Evolutionary conservation across 768 basidiomycete species (phyloP).

Genomic region (Cyathus striatus): DNA sequence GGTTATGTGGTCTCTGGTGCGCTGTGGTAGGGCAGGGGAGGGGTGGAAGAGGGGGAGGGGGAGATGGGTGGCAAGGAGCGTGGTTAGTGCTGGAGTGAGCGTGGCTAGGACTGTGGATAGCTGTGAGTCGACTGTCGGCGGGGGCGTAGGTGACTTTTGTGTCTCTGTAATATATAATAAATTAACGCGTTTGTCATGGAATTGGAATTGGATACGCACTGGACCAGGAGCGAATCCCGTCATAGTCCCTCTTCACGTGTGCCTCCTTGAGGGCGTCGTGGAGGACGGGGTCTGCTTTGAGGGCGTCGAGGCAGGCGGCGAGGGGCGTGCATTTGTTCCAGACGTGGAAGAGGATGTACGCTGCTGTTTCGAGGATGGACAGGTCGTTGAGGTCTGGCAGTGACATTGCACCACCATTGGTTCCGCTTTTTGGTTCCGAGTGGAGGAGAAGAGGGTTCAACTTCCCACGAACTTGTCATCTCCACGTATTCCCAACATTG

Average conservation of each 20-base stretch:
- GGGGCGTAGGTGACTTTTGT: too few species aligned
- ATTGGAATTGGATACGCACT: neutral
- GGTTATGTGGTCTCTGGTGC: slow-evolving; percentile 18
- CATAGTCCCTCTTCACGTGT: slow-evolving; percentile 20
- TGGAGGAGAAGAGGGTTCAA: too few species aligned
- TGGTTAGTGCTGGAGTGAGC: slow-evolving; percentile 23
- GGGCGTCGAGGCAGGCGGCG: slow-evolving; percentile 25
- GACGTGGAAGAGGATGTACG: slow-evolving; percentile 35
- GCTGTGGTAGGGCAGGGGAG: slow-evolving; percentile 13
- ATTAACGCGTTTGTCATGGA: slow-evolving; percentile 2
- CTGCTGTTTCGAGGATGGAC: slow-evolving; percentile 36
- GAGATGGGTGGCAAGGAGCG: slow-evolving; percentile 23
- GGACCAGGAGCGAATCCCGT: slow-evolving; percentile 24
- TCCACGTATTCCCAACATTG: too few species aligned
- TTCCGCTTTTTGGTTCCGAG: too few species aligned
- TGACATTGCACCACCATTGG: too few species aligned
- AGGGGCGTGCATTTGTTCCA: slow-evolving; percentile 18
- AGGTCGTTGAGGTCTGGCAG: too few species aligned
- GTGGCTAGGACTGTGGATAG: slow-evolving; percentile 14
- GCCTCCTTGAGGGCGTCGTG: slow-evolving; percentile 28
- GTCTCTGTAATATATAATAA: too few species aligned
- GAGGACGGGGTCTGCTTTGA: slow-evolving; percentile 21
- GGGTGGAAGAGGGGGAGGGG: slow-evolving; percentile 23
- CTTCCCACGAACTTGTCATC: too few species aligned
- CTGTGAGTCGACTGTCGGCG: slow-evolving; percentile 9